Evolutionary conservation across 2,329 filamentous ascomycete species (phyloP), one percentile per base, ranked within the genome.

Genomic region (Colletotrichum sp.): DNA sequence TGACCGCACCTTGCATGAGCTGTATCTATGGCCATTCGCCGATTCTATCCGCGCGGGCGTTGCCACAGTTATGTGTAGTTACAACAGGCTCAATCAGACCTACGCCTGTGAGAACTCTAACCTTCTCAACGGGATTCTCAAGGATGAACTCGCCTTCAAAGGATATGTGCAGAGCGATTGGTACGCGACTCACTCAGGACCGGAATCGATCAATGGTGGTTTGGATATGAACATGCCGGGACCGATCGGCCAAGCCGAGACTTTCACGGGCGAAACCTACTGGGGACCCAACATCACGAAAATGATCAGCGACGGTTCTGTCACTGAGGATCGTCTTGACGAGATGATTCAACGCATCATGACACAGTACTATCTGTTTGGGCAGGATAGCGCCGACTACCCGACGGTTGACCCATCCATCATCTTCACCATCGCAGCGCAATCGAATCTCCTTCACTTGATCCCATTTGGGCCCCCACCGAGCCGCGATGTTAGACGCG

Each of bases 151-250:
- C 10, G 94, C 93, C 18, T 96, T 96, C 88, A 92, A 81, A 89
- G 95, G 87, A 5, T 87, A 87, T 69, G 82, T 88, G 44, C 84
- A 89, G 83, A 87, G 83, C 68, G 95, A 97, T 83, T 97, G 95
- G 95, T 88, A 89, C 78, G 95, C 93, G 2, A 94, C 96, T 81
- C 94, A 96, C 84, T 92, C 92, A n/a, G 95, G 94, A 75, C 90
- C 92, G 7, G 88, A 88, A 8, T 89, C 90, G 57, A 92, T 94
- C 30, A 88, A 93, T 76, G 90, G 91, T 21, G 95, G 95, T 34
- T 83, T 96, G 76, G 95, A 96, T 82, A 95, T 96, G 94, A 92
- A 92, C 2, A 96, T 96, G 94, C 94, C 94, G 0, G 94, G 95
- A 7, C 74, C 74, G 6, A 80, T 80, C 7, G 86, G 93, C 55